These are phyloP conservation scores for Cryptococcus amylolentus DNA, from an alignment of 1,284 basidiomycete genomes.

Conservation along the genomic window DNA sequence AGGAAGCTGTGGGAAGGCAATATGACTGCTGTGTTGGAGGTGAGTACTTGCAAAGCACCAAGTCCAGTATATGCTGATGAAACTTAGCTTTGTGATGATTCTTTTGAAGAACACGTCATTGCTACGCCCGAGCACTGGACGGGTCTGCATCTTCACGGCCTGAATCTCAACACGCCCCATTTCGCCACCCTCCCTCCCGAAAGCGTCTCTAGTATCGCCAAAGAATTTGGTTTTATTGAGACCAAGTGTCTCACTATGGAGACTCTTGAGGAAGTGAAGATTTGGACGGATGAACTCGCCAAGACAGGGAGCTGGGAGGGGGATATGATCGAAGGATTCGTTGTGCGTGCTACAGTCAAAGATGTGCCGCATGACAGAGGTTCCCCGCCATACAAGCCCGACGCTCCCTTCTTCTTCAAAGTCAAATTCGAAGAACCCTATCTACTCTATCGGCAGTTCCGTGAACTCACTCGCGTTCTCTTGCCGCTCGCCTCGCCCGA, in stretches of 20 bases:
- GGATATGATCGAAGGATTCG: conserved; percentile 90
- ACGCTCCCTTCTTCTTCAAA: conserved; percentile 96
- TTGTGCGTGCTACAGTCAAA: conserved; percentile 74
- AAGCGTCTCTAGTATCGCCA: conserved; percentile 74
- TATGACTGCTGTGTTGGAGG: conserved; percentile 88
- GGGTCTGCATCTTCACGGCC: conserved; percentile 89
- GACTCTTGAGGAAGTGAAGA: conserved; percentile 65
- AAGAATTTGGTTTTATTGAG: conserved; percentile 86
- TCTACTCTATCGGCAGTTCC: conserved; percentile 97
- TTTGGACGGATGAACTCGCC: conserved; percentile 68
- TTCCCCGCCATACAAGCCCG: conserved; percentile 65
- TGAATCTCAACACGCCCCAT: conserved; percentile 69
- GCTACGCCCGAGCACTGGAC: conserved; percentile 75
- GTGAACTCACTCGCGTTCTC: conserved; percentile 82
- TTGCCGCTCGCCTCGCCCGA: conserved; percentile 49
- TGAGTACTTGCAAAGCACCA: conserved; percentile 44
- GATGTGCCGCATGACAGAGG: conserved; percentile 18
- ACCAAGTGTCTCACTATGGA: conserved; percentile 64
- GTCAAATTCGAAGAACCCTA: conserved; percentile 99
- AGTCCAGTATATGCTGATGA: not conserved
- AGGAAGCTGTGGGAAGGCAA: conserved; percentile 72
- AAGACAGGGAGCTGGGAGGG: conserved; percentile 74
- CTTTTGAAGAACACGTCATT: conserved; percentile 96
- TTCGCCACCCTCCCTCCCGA: conserved; percentile 72
- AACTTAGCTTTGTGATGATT: conserved; percentile 86